Evolutionary conservation across 495 filamentous ascomycete genomes (phyloP).

Genomic region (Pseudevernia furfuracea): DNA sequence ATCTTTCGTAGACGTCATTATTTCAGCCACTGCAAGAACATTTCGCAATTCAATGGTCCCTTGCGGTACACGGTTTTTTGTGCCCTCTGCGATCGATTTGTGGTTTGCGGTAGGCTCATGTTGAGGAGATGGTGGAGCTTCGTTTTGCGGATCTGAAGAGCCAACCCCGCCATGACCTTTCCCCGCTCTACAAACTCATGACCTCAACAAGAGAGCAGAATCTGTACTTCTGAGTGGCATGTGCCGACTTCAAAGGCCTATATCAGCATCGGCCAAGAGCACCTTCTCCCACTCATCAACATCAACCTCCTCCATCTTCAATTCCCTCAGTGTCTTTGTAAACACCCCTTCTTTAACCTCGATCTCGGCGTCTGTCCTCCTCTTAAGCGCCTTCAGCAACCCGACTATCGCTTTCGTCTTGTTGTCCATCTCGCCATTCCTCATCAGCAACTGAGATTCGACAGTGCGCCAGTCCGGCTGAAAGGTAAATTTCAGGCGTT

Average conservation of each 20-base stretch:
- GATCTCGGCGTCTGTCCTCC: background rate
- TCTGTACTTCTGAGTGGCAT: too few relatives aligned
- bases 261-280: background rate
- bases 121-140: background rate
- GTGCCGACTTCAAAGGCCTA: background rate
- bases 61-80: background rate
- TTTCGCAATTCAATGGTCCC: background rate
- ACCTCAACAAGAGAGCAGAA: too few relatives aligned
- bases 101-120: background rate
- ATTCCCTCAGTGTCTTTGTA: background rate
- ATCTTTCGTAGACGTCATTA: conserved; percentile 14
- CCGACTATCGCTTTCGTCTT: background rate
- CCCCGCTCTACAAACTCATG: too few relatives aligned
- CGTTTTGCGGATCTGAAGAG: too few relatives aligned
- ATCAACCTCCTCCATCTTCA: background rate
- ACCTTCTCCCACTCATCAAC: conserved; percentile 1
- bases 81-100: background rate
- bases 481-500: background rate
- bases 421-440: background rate
- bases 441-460: background rate
- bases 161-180: too few relatives aligned
- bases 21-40: background rate
- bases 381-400: background rate
- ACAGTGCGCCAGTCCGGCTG: background rate
- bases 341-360: background rate